A percentile compares a stretch with the other conserved stretches of the same genome.
Conservation (phyloP, 2,329 filamentous ascomycete genomes). For the Colletotrichum cereale region DNA sequence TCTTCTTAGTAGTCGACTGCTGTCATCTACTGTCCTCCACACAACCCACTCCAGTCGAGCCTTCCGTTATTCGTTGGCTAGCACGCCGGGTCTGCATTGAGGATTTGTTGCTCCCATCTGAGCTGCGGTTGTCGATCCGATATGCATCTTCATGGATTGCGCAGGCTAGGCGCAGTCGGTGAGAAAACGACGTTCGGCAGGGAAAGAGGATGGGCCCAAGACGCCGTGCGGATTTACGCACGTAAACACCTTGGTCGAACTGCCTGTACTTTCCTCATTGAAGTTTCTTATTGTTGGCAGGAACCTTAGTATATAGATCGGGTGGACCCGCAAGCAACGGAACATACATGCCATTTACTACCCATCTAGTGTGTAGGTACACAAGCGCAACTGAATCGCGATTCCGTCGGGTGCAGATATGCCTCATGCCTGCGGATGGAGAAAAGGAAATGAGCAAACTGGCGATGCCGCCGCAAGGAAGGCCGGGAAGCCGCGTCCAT, state of each 20-base stretch:
- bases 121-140: slow-evolving; percentile 28
- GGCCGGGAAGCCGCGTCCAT: not conserved
- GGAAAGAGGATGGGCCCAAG: not conserved
- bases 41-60: not conserved
- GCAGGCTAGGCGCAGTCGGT: slow-evolving; percentile 28
- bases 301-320: not conserved
- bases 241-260: slow-evolving; percentile 17
- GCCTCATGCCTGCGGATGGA: slow-evolving; percentile 1
- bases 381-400: not conserved
- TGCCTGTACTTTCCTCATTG: slow-evolving; percentile 3
- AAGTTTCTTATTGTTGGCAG: slow-evolving; percentile 4
- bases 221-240: slow-evolving; percentile 26
- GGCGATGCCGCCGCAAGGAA: not conserved
- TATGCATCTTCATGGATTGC: slow-evolving; percentile 28
- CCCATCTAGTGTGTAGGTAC: not conserved
- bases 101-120: slow-evolving; percentile 1
- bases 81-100: not conserved
- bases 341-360: not conserved
- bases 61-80: not conserved
- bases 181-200: slow-evolving; percentile 28
- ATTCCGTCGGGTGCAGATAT: slow-evolving; percentile 10
- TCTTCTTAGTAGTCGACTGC: not conserved
- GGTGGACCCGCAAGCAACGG: not conserved
- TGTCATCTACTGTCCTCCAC: slow-evolving; percentile 18
- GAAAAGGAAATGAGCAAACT: not conserved